Evolutionary conservation across 208 protist genomes (phyloP).

Genomic region (Porcisia hertigi): DNA sequence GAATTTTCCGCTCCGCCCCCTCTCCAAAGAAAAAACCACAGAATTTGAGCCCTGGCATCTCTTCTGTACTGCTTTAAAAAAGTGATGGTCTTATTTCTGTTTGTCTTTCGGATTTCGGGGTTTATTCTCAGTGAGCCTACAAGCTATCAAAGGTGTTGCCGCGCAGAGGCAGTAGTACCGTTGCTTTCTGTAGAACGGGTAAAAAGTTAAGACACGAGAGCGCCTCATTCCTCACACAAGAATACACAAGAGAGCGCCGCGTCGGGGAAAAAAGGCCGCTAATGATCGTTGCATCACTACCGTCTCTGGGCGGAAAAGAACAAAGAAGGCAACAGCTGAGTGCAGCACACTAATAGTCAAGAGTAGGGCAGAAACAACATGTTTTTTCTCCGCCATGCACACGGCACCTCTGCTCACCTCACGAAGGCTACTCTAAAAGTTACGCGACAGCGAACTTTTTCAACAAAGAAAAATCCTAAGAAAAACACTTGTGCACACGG

Average conservation of each 20-base stretch:
- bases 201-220: slow-evolving; percentile 21
- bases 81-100: background rate
- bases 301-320: background rate
- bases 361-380: background rate
- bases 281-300: background rate
- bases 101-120: background rate
- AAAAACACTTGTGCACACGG: slow-evolving; percentile 4
- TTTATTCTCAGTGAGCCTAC: slow-evolving; percentile 2
- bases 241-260: background rate
- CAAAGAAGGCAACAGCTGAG: slow-evolving; percentile 8
- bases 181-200: background rate
- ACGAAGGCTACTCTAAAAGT: background rate
- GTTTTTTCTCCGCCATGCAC: background rate
- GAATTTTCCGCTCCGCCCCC: background rate
- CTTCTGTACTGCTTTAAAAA: background rate
- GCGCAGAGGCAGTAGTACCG: background rate
- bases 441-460: background rate
- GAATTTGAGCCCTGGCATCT: no score
- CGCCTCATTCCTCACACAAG: background rate
- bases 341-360: background rate
- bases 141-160: slow-evolving; percentile 1
- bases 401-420: background rate
- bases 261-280: background rate
- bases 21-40: background rate
- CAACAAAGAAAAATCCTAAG: slow-evolving; percentile 21